Evolutionary conservation across 2,329 filamentous ascomycete species (phyloP), one percentile per base, ranked within the genome.

Genomic region (Diatrype stigma): DNA sequence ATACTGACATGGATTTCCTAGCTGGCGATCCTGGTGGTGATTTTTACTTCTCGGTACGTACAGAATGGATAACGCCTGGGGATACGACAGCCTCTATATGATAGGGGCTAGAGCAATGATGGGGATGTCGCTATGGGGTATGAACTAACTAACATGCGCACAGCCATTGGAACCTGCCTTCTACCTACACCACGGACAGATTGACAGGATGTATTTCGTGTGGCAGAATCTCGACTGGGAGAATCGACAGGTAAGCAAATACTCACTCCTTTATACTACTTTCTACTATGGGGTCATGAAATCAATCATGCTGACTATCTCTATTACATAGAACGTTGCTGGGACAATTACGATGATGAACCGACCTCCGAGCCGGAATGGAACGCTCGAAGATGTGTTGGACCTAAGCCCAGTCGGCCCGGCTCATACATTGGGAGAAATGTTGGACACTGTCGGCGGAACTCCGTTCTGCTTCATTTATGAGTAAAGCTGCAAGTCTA

Each of bases 11-110:
- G n/a, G n/a, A n/a, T n/a, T 50, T 47, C 7, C 47, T 55, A 59
- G 73, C 70, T 12, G 76, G 76, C 38, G 74, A 77, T 56, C 74
- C 74, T 16, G 73, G 73, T 21, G 65, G 70, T 42, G 75, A 77
- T 53, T 66, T 73, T 54, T 70, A 70, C 53, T 67, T 71, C 42
- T 73, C 72, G 10, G 38, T 42, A 23, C 19, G 38, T 42, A 42
- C 3, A 6, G 21, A 14, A 34, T 34, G 14, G 14, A 34, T 7
- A 34, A n/a, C n/a, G n/a, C n/a, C n/a, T n/a, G n/a, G n/a, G n/a
- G n/a, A n/a, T n/a, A n/a, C n/a, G n/a, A n/a, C n/a, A n/a, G n/a
- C n/a, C n/a, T n/a, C n/a, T n/a, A n/a, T n/a, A n/a, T n/a, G n/a
- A n/a, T n/a, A n/a, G n/a, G n/a, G n/a, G n/a, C n/a, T n/a, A n/a